phyloP scores from a whole-genome alignment of 1,284 basidiomycete species.

The Agroathelia rolfsii region DNA sequence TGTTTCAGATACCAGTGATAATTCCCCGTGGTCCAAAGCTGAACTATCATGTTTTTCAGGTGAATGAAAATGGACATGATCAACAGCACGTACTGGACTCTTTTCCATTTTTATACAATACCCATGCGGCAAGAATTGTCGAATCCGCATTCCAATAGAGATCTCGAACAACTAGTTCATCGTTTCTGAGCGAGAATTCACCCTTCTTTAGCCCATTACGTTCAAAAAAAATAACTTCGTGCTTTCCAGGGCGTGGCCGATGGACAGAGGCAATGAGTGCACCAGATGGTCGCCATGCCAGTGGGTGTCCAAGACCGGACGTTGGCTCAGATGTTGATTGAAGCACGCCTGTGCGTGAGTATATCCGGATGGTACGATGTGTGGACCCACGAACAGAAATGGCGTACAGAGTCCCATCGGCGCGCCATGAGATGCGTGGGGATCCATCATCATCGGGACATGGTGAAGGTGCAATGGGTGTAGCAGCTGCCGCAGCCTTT shows the following conservation, averaged over 20 bases:
- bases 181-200: slow-evolving; percentile 70
- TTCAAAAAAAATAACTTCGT: slow-evolving; percentile 93
- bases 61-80: slow-evolving; percentile 3
- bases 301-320: slow-evolving; percentile 69
- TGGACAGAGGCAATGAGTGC: slow-evolving; percentile 85
- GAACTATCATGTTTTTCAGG: slow-evolving; percentile 41
- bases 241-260: slow-evolving; percentile 67
- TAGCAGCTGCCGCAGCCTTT: slow-evolving; percentile 69
- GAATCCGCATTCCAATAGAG: slow-evolving; percentile 88
- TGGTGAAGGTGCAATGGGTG: slow-evolving; percentile 36
- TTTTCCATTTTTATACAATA: slow-evolving; percentile 59
- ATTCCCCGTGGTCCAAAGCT: slow-evolving; percentile 92
- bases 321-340: slow-evolving; percentile 83
- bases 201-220: slow-evolving; percentile 89
- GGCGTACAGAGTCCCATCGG: slow-evolving; percentile 84
- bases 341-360: slow-evolving; percentile 69
- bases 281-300: slow-evolving; percentile 88
- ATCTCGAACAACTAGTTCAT: slow-evolving; percentile 32
- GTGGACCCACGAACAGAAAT: slow-evolving; percentile 50
- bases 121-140: slow-evolving; percentile 78
- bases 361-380: slow-evolving; percentile 66
- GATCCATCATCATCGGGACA: slow-evolving; percentile 68
- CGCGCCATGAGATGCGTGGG: slow-evolving; percentile 85
- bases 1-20: slow-evolving; percentile 98
- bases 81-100: slow-evolving; percentile 55